Base-by-base conservation (phyloP, 1,284 basidiomycete genomes). In the Malassezia sympodialis region DNA sequence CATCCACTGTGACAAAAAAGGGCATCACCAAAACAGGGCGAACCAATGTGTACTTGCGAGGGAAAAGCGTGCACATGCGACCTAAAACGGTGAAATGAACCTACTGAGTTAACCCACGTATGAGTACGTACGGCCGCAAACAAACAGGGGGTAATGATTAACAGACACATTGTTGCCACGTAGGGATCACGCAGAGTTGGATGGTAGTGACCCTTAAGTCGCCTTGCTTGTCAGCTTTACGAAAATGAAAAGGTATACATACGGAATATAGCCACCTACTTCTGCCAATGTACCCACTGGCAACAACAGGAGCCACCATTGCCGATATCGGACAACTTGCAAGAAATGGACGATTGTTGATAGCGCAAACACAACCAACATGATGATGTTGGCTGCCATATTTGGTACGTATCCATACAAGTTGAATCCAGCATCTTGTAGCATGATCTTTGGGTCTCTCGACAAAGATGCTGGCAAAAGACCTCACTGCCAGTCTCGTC, bases 131-230 rank as follows among this genome's bases (percentile, higher is more conserved):
- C 55, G 2, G 65, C 65, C 17, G 60, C 65, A 49, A 67, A 63
- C 14, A 67, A 44, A 30, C 59, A 64, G 1, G 65, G 65, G 1
- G 63, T 67, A 14, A 67, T 37, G 24, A 67, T 62, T 4, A 65
- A 42, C 8, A 67, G 52, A 26, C 45, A 47, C 51, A 63, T 58
- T 49, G 63, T 65, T 14, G 61, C 63, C 17, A 59, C 65, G 44
- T 65, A 66, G 15, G 53, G 32, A 27, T 65, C 48, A 14, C 49
- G 46, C 4, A 40, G 12, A n/a, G 15, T 24, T 1, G 60, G 45
- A 4, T 64, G 12, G 34, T 23, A 50, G 49, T 63, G 63, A 8
- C 63, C 62, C 26, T 48, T 48, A 19, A 66, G 43, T n/a, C 65
- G 57, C 6, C 37, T 39, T 7, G 15, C 37, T 39, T 19, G 37